Base-by-base conservation (phyloP, 2,329 filamentous ascomycete genomes). In the Colletotrichum magnum region DNA sequence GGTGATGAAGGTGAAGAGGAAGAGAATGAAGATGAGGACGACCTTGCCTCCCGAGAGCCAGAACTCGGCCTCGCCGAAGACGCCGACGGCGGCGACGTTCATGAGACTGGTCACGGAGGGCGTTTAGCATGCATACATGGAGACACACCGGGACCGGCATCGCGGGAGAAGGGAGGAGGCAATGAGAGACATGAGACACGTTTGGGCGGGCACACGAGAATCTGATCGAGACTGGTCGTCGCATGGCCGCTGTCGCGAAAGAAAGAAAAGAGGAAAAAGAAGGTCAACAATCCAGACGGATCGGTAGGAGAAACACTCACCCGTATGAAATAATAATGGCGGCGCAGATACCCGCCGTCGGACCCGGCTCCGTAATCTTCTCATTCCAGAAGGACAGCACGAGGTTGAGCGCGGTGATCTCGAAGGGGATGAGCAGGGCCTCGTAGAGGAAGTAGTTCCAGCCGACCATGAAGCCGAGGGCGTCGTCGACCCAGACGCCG, bases 391-490 rank as follows among this genome's bases (percentile, higher is more conserved):
- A 76, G 2, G 73, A 66, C 48, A 75, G 73, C n/a, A 75, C 66
- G 13, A 75, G 68, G 18, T 66, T 71, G 24, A 74, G 72, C 5
- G 69, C 71, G 50, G 74, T 72, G 28, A 75, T 74, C 54, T 72
- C 77, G 3, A 79, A 76, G 16, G 80, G 77, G 36, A 80, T 68
- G 18, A 87, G 85, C 58, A 87, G 74, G 16, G 69, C 66, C 50
- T 64, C 67, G n/a, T 69, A 68, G 58, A 91, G 90, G 88, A 89
- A 92, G 76, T 88, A 89, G 72, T 88, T 89, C 87, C 86, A 88
- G 0, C 86, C 87, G 51, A 88, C 76, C 9, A 86, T 85, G 71
- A 88, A 88, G 2, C 86, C 86, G 72, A 87, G 83, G 0, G 85
- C 83, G 73, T 87, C 85, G 73, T 88, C 86, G n/a, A 88, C 83